Evolutionary conservation across 78 protist genomes (phyloP).

Genomic region (Polysphondylium violaceum): DNA sequence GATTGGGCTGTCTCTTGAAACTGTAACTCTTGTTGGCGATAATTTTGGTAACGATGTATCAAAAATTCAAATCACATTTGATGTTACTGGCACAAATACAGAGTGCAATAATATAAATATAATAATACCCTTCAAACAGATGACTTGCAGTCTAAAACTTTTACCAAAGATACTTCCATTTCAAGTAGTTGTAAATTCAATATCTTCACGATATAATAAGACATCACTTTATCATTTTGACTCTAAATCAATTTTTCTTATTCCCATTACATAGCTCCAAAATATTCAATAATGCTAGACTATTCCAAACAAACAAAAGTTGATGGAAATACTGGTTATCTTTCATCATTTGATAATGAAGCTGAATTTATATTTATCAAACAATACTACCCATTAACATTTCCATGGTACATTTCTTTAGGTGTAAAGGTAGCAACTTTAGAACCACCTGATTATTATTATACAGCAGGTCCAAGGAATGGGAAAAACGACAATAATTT

Average conservation of each 20-base stretch:
- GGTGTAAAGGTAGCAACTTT: background rate
- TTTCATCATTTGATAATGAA: background rate
- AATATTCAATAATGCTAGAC: background rate
- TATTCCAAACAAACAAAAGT: background rate
- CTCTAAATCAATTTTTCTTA: background rate
- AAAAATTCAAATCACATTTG: background rate
- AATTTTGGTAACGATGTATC: conserved; percentile 9
- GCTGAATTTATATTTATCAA: background rate
- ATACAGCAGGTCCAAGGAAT: background rate
- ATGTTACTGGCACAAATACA: background rate
- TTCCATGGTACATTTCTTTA: background rate
- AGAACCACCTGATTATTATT: background rate
- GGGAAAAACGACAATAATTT: no score
- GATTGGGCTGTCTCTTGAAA: background rate
- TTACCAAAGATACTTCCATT: background rate
- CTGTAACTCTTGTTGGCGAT: conserved; percentile 21
- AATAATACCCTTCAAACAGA: background rate
- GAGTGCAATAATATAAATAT: background rate
- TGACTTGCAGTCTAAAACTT: background rate
- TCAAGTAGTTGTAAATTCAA: background rate
- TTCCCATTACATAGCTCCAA: background rate
- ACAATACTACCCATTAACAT: background rate
- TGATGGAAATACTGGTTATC: background rate
- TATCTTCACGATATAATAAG: background rate
- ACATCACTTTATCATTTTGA: background rate